Conservation (phyloP, 164 flowering plant species). For the Nymphaea thermarum region DNA sequence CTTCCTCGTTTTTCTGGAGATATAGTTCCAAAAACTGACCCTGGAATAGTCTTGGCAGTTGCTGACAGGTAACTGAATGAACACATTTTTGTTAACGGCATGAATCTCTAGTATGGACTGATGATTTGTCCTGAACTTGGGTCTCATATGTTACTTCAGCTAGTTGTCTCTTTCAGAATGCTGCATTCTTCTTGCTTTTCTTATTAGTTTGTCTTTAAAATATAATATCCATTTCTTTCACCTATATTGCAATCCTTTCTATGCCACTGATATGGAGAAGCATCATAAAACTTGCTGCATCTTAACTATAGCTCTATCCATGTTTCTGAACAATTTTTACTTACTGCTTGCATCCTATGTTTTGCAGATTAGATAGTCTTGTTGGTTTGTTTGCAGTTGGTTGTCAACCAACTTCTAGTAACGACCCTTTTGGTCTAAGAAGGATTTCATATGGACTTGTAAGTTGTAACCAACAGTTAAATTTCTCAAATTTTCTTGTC, state of each 20-base stretch:
- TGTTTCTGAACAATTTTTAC: no score
- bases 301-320: no score
- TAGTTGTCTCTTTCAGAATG: no score
- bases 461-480: constrained; percentile 16
- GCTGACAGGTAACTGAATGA: constrained; percentile 61
- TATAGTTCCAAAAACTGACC: constrained; percentile 67
- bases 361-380: constrained; percentile 86
- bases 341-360: no score
- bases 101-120: no score
- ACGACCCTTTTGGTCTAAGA: constrained; percentile 89
- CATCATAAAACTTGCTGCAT: no score
- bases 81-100: not conserved
- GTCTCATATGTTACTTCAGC: no score
- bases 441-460: constrained; percentile 93
- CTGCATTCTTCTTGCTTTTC: no score
- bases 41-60: constrained; percentile 70
- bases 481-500: not conserved
- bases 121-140: no score
- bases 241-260: no score
- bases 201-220: not conserved
- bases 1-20: constrained; percentile 95
- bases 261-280: no score
- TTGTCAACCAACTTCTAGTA: constrained; percentile 78
- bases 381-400: constrained; percentile 91
- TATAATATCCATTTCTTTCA: no score